These are phyloP conservation scores for Rhizophora mangle DNA, from an alignment of 345 rosid genomes.

Conservation along the genomic window DNA sequence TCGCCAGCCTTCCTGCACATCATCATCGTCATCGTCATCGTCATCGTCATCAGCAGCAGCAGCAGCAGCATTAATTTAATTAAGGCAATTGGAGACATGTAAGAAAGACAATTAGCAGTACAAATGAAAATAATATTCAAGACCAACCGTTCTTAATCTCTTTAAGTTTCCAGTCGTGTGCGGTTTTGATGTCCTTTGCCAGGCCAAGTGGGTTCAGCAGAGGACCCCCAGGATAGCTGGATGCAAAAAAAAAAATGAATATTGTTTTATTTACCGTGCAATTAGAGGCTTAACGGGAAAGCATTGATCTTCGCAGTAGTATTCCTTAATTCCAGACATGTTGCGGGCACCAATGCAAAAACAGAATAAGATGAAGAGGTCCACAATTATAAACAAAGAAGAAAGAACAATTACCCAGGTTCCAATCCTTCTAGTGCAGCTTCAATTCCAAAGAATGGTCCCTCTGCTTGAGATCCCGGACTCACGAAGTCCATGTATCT, in stretches of 20 bases:
- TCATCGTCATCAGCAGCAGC: neutral
- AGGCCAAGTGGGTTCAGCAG: slow-evolving; percentile 84
- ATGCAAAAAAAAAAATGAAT: too few relatives aligned
- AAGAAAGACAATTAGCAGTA: neutral
- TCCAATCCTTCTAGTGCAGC: slow-evolving; percentile 74
- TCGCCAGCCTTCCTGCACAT: slow-evolving; percentile 73
- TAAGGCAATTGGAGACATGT: neutral
- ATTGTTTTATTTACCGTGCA: too few relatives aligned
- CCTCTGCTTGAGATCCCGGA: slow-evolving; percentile 93
- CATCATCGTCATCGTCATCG: neutral
- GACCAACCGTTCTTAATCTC: slow-evolving; percentile 81
- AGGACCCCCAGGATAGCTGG: slow-evolving; percentile 95
- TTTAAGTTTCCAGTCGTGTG: slow-evolving; percentile 77
- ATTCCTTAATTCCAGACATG: neutral
- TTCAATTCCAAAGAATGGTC: slow-evolving; percentile 84
- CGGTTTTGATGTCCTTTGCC: slow-evolving; percentile 69
- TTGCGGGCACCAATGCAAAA: neutral
- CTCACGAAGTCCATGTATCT: slow-evolving; percentile 77
- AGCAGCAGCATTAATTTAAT: neutral
- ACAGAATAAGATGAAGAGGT: neutral
- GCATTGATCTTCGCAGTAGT: neutral
- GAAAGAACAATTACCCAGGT: slow-evolving; percentile 56
- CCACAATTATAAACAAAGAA: neutral
- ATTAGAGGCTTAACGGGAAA: neutral
- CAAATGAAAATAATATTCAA: neutral